phyloP scores from a whole-genome alignment of 2,329 filamentous ascomycete genomes.

The Pestalotiopsis sp. region DNA sequence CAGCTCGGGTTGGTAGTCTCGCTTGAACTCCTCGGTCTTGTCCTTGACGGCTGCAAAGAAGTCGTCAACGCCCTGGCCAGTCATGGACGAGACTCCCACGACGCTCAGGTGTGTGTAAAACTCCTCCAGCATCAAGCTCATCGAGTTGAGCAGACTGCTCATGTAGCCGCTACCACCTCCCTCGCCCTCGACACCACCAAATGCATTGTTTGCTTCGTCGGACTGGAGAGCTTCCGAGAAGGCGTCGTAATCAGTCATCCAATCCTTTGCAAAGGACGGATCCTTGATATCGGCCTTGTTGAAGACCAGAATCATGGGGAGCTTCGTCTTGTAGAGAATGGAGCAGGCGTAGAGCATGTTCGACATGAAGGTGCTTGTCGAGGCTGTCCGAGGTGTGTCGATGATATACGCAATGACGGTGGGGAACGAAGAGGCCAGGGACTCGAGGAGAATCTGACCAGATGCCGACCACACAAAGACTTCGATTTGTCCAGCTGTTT shows the following conservation, averaged over 20 bases:
- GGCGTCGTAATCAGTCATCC: constrained; percentile 99
- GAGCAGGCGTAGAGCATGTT: constrained; percentile 99
- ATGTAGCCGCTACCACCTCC: constrained; percentile 89
- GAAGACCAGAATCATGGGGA: constrained; percentile 98
- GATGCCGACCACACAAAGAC: constrained; percentile 98
- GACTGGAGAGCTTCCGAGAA: constrained; percentile 84
- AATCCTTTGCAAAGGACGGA: constrained; percentile 89
- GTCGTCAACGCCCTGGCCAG: constrained; percentile 86
- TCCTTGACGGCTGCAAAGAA: constrained; percentile 89
- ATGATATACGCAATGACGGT: constrained; percentile 98
- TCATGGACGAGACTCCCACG: constrained; percentile 91
- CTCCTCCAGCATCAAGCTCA: constrained; percentile 96
- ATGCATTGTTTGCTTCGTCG: constrained; percentile 78
- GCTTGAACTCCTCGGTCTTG: constrained; percentile 86
- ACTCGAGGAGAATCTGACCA: constrained; percentile 90
- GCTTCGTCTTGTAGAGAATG: constrained; percentile 97
- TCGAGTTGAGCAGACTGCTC: constrained; percentile 92
- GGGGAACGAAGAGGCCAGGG: constrained; percentile 89
- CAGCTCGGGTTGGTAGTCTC: constrained; percentile 90
- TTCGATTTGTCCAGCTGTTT: constrained; percentile 83
- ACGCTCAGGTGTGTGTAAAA: constrained; percentile 95
- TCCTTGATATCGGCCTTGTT: constrained; percentile 98
- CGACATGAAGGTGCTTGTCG: constrained; percentile 97
- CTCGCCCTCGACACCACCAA: constrained; percentile 72
- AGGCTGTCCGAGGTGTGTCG: constrained; percentile 90